These are phyloP conservation scores for Cladosporium sp. DNA, from an alignment of 2,329 filamentous ascomycete genomes.

Conservation along the genomic window DNA sequence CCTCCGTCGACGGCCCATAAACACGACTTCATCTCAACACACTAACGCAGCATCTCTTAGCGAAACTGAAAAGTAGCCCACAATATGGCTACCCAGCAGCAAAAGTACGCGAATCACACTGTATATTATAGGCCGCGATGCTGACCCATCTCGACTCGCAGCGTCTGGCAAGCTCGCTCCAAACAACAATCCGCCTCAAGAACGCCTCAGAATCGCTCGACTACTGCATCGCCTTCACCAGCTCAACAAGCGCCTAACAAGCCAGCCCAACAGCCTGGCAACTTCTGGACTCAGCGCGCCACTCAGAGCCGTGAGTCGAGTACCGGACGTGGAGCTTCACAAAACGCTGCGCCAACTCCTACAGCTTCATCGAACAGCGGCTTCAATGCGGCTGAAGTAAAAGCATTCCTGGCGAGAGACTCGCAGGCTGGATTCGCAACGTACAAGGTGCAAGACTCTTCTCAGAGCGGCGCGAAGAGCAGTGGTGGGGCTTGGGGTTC, in stretches of 20 bases:
- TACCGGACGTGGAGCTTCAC: constrained; percentile 17
- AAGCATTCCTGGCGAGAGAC: constrained; percentile 40
- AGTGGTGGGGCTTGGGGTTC: constrained; percentile 38
- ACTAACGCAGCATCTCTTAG: not conserved
- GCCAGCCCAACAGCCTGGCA: constrained; percentile 19
- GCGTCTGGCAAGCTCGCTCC: constrained; percentile 6
- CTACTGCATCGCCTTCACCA: constrained; percentile 22
- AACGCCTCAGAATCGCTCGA: constrained; percentile 29
- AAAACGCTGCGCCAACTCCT: constrained; percentile 1
- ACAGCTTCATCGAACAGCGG: constrained; percentile 21
- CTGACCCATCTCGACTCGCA: not conserved
- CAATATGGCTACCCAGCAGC: constrained; percentile 1
- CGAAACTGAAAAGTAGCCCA: not conserved
- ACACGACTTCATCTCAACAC: not conserved
- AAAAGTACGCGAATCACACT: not conserved
- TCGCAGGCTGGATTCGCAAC: constrained; percentile 22
- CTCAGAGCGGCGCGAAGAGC: constrained; percentile 15
- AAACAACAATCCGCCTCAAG: constrained; percentile 20
- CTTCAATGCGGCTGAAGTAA: constrained; percentile 43
- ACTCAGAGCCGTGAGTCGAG: constrained; percentile 7
- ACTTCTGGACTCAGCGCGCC: constrained; percentile 23
- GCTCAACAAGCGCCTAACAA: constrained; percentile 5
- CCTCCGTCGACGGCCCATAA: not conserved
- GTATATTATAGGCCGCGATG: not conserved
- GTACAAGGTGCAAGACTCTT: constrained; percentile 20